These are phyloP conservation scores for Coprinopsis sp. DNA, from an alignment of 768 basidiomycete genomes.

Conservation along the genomic window DNA sequence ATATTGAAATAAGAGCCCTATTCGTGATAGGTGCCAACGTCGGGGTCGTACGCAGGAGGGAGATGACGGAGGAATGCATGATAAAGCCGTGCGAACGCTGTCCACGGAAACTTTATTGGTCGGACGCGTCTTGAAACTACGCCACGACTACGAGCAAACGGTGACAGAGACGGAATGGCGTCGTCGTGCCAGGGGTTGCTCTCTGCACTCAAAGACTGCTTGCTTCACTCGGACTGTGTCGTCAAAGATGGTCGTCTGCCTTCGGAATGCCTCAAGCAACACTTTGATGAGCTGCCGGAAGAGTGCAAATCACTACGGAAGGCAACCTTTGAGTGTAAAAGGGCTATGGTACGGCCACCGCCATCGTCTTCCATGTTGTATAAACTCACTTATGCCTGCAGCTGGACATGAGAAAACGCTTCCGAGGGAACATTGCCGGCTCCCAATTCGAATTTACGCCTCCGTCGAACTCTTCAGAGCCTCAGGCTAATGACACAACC, in stretches of 20 bases:
- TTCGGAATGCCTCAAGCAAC: conserved; percentile 77
- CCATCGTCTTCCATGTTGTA: not conserved
- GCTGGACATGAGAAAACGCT: conserved; percentile 84
- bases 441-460: conserved; percentile 43
- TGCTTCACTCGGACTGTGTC: conserved; percentile 85
- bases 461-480: conserved; percentile 5
- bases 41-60: conserved; percentile 44
- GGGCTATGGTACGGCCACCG: conserved; percentile 65
- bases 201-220: conserved; percentile 75
- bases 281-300: conserved; percentile 72
- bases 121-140: not conserved
- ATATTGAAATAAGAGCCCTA: conserved; percentile 67
- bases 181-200: conserved; percentile 77
- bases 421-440: conserved; percentile 67
- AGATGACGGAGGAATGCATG: conserved; percentile 36
- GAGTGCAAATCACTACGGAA: conserved; percentile 74
- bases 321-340: conserved; percentile 87
- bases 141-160: not conserved
- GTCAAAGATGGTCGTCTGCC: conserved; percentile 73
- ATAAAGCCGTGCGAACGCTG: conserved; percentile 4
- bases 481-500: not conserved
- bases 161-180: conserved; percentile 44
- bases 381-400: conserved; percentile 21
- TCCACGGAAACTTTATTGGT: conserved; percentile 2
- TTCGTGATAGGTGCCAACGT: conserved; percentile 59